A percentile compares a stretch with the other conserved stretches of the same genome.
Conservation (phyloP, 2,329 filamentous ascomycete species). For the Didymella pinodella region DNA sequence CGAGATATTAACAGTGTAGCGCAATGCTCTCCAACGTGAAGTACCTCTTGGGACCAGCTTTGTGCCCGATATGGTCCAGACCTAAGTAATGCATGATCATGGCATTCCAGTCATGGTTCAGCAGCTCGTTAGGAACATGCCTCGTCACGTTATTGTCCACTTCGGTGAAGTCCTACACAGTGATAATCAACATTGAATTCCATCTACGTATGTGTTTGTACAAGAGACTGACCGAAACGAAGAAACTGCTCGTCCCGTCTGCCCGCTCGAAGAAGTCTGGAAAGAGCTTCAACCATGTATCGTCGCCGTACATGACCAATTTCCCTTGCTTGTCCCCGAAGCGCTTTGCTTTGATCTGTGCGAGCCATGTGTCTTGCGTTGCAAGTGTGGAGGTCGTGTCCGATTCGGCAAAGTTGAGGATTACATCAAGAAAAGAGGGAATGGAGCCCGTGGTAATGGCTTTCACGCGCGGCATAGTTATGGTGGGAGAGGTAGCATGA, state of each 20-base stretch:
- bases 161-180: conserved; percentile 86
- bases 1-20: conserved; percentile 18
- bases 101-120: conserved; percentile 83
- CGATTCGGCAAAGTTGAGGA: conserved; percentile 93
- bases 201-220: conserved; percentile 41
- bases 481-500: conserved; percentile 93
- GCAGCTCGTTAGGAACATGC: conserved; percentile 80
- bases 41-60: conserved; percentile 84
- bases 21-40: conserved; percentile 5
- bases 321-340: conserved; percentile 62
- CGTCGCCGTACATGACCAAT: conserved; percentile 94
- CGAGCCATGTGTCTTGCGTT: conserved; percentile 93
- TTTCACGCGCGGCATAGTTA: conserved; percentile 98
- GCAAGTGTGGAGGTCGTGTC: conserved; percentile 89
- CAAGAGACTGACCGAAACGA: conserved; percentile 79
- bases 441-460: conserved; percentile 97
- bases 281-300: conserved; percentile 98
- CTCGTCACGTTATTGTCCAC: conserved; percentile 97
- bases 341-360: conserved; percentile 77
- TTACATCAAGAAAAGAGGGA: conserved; percentile 96
- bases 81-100: conserved; percentile 97
- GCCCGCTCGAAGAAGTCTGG: conserved; percentile 84
- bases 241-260: conserved; percentile 97
- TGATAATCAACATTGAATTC: conserved; percentile 42
- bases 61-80: conserved; percentile 96